Evolutionary conservation across 2,329 filamentous ascomycete species (phyloP).

Genomic region (Talaromyces rugulosus): DNA sequence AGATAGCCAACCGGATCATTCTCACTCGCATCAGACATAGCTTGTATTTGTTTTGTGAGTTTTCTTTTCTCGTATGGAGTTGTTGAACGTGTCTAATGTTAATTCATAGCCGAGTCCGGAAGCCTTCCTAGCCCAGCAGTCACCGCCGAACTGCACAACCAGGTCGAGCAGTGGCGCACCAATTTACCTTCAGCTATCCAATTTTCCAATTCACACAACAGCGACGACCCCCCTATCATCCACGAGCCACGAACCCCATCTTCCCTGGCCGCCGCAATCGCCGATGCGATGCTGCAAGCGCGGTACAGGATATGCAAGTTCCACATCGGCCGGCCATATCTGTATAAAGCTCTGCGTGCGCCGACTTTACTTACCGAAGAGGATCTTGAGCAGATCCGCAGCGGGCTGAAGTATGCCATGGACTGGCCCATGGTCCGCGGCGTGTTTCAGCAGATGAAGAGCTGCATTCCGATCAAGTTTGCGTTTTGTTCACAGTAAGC

Average conservation of each 20-base stretch:
- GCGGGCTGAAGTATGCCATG: slow-evolving; percentile 37
- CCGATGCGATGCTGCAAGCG: slow-evolving; percentile 36
- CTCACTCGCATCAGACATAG: slow-evolving; percentile 51
- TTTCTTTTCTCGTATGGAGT: not conserved
- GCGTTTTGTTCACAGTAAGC: slow-evolving; percentile 38
- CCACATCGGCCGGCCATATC: slow-evolving; percentile 38
- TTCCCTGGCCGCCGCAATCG: slow-evolving; percentile 31
- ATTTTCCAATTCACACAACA: slow-evolving; percentile 33
- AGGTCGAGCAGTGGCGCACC: slow-evolving; percentile 53
- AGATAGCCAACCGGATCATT: slow-evolving; percentile 54
- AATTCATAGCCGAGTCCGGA: slow-evolving; percentile 33
- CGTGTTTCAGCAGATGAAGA: slow-evolving; percentile 39
- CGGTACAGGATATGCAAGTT: slow-evolving; percentile 37
- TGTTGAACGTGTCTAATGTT: slow-evolving; percentile 5
- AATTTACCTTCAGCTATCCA: slow-evolving; percentile 48
- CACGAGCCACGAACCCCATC: slow-evolving; percentile 20
- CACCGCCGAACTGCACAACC: slow-evolving; percentile 50
- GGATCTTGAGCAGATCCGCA: slow-evolving; percentile 36
- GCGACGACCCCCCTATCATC: slow-evolving; percentile 17
- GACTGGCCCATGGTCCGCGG: slow-evolving; percentile 38
- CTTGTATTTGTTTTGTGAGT: slow-evolving; percentile 45
- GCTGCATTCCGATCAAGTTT: slow-evolving; percentile 40
- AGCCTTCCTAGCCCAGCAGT: slow-evolving; percentile 45
- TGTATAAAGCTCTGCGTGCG: slow-evolving; percentile 41
- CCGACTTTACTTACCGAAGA: slow-evolving; percentile 33